Evolutionary conservation across 495 filamentous ascomycete species (phyloP), one percentile per base, ranked within the genome.

Genomic region (Penicillium dipodomyicola): DNA sequence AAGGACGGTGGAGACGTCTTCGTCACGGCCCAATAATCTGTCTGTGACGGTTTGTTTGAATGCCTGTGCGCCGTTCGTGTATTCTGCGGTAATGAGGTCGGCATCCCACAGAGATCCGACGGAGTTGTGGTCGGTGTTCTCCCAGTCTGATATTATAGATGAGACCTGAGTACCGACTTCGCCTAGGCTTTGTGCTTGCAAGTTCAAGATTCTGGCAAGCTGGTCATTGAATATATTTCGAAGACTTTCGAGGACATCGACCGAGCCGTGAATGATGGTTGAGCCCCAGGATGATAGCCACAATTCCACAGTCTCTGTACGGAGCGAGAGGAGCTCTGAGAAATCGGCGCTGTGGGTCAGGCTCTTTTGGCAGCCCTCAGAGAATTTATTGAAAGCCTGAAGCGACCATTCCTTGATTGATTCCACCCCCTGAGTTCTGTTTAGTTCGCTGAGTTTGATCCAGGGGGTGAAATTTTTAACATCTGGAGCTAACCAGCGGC

Each of bases 401-500:
- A 77, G 80, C 0, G 90, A 88, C 95, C 94, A 98, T 40, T 74
- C 71, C 37, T 80, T 81, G 20, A 94, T 81, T 49, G 83, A 80
- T 47, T 85, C 81, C 27, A 82, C 77, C 0, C 86, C 86, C 55
- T 91, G 82, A 17, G 74, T 59, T 23, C 80, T 81, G 23, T 84
- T 82, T 27, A 96, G 68, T 59, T 95, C 90, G 54, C 92, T 91
- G 59, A 95, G 82, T 30, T 91, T 85, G 46, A 96, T 88, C 76
- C 91, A 96, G 0, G 94, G 95, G 0, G 86, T 95, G 70, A 95
- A 97, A 49, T 87, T 89, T 30, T 80, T 81, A 30, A 97, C 87
- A 49, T 96, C 91, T 12, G 91, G 84, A 6, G 89, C 82, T 37
- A 95, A 85, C 90, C 90, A 97, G 39, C 82, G 79, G 50, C 84